Base-by-base conservation (phyloP, 805 yeast species). In the Scheffersomyces lignosus region DNA sequence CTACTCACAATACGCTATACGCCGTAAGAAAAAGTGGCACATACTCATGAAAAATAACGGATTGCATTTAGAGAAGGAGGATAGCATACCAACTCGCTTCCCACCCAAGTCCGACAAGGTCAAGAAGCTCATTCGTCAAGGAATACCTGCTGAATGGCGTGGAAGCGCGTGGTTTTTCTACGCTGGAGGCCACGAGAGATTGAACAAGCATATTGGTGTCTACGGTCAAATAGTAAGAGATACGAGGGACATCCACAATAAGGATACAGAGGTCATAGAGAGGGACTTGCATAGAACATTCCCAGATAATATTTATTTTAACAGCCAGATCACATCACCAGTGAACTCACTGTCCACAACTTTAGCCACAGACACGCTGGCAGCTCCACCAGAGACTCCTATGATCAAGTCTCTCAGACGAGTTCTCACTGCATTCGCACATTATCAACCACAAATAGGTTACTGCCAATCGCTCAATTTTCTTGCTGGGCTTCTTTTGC, bases 151-250 rank as follows among this genome's bases (percentile, higher is more conserved):
- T 0, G 96, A 88, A 56, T 91, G 96, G 97, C 70, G 99, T 47
- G 99, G 99, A 1, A 77, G 78, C 47, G 96, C 97, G 0, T 91
- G 99, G 99, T 91, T 93, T 73, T 83, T 80, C 67, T 91, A 87
- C 60, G 95, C 96, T 6, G 81, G 81, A 17, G 99, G 98, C 2
- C 74, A 80, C 37, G 93, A 86, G 36, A 74, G 73, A 47, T 61
- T 88, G 38, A 79, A 75, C 47, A 78, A 79, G 27, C 80, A 90
- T 54, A 66, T 66, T 12, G 96, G 95, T 1, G 73, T 86, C 2
- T 93, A 90, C 58, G 86, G 80, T 30, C 67, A 71, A 41, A 70
- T 91, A 20, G 80, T 87, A 26, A 65, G 62, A 10, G 80, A 81
- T 45, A 80, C 91, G 0, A 48, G 56, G 22, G 67, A 64, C 23